Percentiles rank a stretch among this genome's conserved stretches.
Evolutionary conservation across 192 early-diverging fungal genomes (phyloP).

Genomic region (Coemansia sp.): DNA sequence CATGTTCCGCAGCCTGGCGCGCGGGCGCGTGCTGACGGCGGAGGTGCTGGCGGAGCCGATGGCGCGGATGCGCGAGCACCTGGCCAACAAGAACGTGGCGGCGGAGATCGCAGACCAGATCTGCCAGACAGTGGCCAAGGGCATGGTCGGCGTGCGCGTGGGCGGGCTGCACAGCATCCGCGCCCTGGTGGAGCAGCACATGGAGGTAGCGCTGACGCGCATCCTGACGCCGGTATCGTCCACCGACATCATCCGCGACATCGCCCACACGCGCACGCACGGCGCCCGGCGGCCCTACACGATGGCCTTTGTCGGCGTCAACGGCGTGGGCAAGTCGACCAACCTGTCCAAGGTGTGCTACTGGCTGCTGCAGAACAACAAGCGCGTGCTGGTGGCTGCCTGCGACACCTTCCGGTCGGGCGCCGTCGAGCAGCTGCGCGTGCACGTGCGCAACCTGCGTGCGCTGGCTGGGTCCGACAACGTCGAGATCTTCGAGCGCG

Average conservation of each 20-base stretch:
- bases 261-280: conserved; percentile 64
- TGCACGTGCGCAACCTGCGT: conserved; percentile 85
- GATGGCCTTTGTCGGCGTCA: conserved; percentile 93
- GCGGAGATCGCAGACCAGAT: conserved; percentile 83
- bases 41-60: conserved; percentile 78
- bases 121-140: conserved; percentile 73
- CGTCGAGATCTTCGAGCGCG: conserved; percentile 91
- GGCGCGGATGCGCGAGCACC: conserved; percentile 87
- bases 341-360: conserved; percentile 95
- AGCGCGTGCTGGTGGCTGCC: conserved; percentile 88
- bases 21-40: conserved; percentile 69
- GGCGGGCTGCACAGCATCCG: conserved; percentile 78
- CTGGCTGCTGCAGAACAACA: conserved; percentile 91
- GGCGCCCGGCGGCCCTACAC: conserved; percentile 76
- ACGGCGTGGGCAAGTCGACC: conserved; percentile 93
- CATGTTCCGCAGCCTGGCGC: conserved; percentile 72
- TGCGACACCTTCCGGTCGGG: conserved; percentile 97
- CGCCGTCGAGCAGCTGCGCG: conserved; percentile 93
- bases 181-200: conserved; percentile 70
- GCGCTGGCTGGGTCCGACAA: conserved; percentile 66
- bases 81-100: conserved; percentile 93
- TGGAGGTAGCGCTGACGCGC: conserved; percentile 81
- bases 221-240: conserved; percentile 90
- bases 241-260: conserved; percentile 89
- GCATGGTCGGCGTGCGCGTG: conserved; percentile 73